Percentiles rank a stretch among this genome's conserved stretches.
These are phyloP conservation scores for Pichia gijzeniarum DNA, from an alignment of 805 yeast genomes.

Conservation along the genomic window DNA sequence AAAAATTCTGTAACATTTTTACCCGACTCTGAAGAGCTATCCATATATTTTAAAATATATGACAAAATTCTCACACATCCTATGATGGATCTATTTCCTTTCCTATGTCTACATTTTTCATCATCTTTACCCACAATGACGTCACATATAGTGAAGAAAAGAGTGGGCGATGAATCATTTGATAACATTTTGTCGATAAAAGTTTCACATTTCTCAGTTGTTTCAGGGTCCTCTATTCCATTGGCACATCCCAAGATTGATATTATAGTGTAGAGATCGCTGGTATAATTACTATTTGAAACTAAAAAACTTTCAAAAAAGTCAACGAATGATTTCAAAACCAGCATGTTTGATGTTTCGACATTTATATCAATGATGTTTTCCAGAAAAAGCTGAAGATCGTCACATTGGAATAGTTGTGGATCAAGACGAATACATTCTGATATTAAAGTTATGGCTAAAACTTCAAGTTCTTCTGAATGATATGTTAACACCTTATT, in stretches of 20 bases:
- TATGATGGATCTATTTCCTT: constrained; percentile 12
- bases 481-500: constrained; percentile 1
- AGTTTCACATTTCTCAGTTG: constrained; percentile 6
- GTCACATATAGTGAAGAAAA: constrained; percentile 17
- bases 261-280: constrained; percentile 5
- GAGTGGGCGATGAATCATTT: constrained; percentile 7
- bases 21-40: constrained; percentile 10
- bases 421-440: constrained; percentile 17
- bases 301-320: constrained; percentile 2
- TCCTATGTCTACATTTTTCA: constrained; percentile 3
- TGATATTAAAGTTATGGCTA: constrained; percentile 14
- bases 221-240: constrained; percentile 8
- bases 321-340: constrained; percentile 5
- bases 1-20: constrained; percentile 14
- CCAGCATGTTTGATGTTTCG: constrained; percentile 4
- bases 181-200: constrained; percentile 12
- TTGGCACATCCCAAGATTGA: constrained; percentile 14
- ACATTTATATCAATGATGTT: neutral
- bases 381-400: constrained; percentile 2
- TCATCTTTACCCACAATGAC: constrained; percentile 13
- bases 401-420: constrained; percentile 1
- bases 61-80: constrained; percentile 20
- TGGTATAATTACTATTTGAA: neutral
- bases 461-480: constrained; percentile 12
- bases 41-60: constrained; percentile 13